Evolutionary conservation across 352 stramenopile species (phyloP).

Genomic region (Phytophthora pini): DNA sequence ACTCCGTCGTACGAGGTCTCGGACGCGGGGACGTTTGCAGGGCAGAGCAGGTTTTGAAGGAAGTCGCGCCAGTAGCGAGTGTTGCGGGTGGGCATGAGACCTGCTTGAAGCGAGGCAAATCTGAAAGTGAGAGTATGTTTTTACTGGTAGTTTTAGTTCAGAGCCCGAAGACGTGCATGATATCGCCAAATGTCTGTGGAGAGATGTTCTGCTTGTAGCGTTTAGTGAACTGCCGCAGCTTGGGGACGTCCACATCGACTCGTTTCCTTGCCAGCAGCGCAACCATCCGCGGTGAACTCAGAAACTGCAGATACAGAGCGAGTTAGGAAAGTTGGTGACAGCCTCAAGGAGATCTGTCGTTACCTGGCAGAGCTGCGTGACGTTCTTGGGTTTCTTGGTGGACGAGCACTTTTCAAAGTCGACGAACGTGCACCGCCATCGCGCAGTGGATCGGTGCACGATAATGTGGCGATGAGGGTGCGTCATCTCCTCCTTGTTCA

Average conservation of each 20-base stretch:
- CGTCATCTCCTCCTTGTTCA: constrained; percentile 88
- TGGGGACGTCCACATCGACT: constrained; percentile 45
- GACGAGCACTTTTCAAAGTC: constrained; percentile 82
- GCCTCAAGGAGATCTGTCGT: not conserved
- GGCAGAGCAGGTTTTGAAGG: constrained; percentile 41
- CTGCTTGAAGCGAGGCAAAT: constrained; percentile 9
- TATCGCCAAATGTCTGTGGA: constrained; percentile 41
- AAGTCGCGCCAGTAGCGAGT: constrained; percentile 51
- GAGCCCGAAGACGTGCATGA: constrained; percentile 57
- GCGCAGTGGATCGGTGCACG: constrained; percentile 30
- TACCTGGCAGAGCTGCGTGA: constrained; percentile 82
- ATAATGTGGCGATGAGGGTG: constrained; percentile 81
- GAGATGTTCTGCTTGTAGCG: constrained; percentile 65
- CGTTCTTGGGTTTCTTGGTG: constrained; percentile 77
- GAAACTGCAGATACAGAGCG: constrained; percentile 44
- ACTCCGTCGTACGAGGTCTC: constrained; percentile 52
- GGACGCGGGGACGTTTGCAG: not conserved
- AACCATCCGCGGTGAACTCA: constrained; percentile 70
- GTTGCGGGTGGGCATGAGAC: constrained; percentile 49
- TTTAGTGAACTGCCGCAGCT: constrained; percentile 65
- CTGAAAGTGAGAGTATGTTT: constrained; percentile 18
- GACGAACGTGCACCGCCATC: constrained; percentile 69
- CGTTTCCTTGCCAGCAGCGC: constrained; percentile 52
- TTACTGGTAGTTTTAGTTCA: constrained; percentile 17
- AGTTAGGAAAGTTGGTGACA: too few relatives aligned